Base-by-base conservation (phyloP, 192 early-diverging fungal genomes). In the Thamnidium elegans region DNA sequence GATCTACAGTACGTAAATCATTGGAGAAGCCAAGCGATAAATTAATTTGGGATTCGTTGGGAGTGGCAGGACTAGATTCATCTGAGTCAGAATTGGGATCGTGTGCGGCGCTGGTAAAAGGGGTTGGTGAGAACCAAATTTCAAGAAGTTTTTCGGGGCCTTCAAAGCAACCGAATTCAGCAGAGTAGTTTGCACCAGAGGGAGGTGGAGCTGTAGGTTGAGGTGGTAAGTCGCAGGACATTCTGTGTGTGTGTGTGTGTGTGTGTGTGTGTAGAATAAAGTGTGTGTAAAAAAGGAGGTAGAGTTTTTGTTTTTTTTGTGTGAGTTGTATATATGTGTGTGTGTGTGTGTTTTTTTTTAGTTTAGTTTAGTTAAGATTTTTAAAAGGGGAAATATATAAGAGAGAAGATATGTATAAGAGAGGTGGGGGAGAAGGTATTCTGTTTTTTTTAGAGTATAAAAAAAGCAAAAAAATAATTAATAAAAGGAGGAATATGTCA, bases 81-180 rank as follows among this genome's bases (percentile, higher is more conserved):
- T 69, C 68, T 39, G 68, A 63, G 31, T 68, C 67, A 34, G 50
- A 65, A 3, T 54, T 44, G 20, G 54, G 15, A 36, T 43, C 43
- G 17, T 21, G 13, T 2, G 32, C 6, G 6, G 15, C n/a, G 14
- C n/a, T 34, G 4, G 7, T 51, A 6, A 36, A 32, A 67, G 54
- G 26, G 50, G 78, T 75, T 6, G 85, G 81, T 26, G 80, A 68
- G 77, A 99, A 99, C 97, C 95, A 99, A 67, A 99, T 87, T 73
- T 99, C 97, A 67, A 99, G 77, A 34, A 99, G 85, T 78, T 99
- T 99, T 76, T 99, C 97, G 68, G 97, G 94, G 39, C 97, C 97
- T 76, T 99, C 97, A 76, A 99, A 99, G 67, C 78, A 76, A 20
- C 81, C 81, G 53, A 62, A 51, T 30, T 70, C 50, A 23, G 69